Base-by-base conservation (phyloP, 306 rosid genomes). In the Pterocarpus macrocarpus region DNA sequence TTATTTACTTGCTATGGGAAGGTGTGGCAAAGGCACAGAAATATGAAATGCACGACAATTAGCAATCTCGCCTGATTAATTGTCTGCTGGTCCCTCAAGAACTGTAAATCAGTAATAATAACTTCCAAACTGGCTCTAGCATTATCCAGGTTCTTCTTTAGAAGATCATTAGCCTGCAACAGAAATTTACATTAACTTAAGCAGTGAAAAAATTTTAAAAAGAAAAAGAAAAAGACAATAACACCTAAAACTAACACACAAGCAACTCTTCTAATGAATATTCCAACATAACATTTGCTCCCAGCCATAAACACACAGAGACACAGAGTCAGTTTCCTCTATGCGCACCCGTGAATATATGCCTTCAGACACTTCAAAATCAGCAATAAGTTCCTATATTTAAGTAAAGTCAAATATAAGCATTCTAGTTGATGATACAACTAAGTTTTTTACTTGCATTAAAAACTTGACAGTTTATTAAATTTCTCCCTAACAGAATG, bases 1-100 rank as follows among this genome's bases (percentile, higher is more conserved):
- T 62, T 43, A 30, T 52, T 39, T 22, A 35, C 65, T 68, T 6
- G 49, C 28, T 1, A 69, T 38, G 43, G 17, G 61, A 10, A 57
- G 8, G 56, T 10, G 58, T 5, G 79, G 62, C 62, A 73, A 82
- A 28, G 14, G 59, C 69, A 8, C 22, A 69, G 15, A 39, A 5
- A 39, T 11, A 64, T 9, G 64, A 10, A 64, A 64, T 45, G 53
- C 57, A 47, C 73, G 22, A 8, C 2, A 69, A 41, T 36, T 43
- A 52, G 36, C 14, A 78, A 86, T 43, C 64, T 58, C 83, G 90
- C 97, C 91, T 91, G 97, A 75, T 94, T 91, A 69, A 91, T 85
- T 78, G 98, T 94, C 69, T 90, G 92, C 73, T 93, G 97, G 67
- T 91, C 98, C 83, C 94, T 89, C 86, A 93, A 87, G 87, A 91